Conservation (phyloP, 139 green algal genomes). For the Gonium pectorale region DNA sequence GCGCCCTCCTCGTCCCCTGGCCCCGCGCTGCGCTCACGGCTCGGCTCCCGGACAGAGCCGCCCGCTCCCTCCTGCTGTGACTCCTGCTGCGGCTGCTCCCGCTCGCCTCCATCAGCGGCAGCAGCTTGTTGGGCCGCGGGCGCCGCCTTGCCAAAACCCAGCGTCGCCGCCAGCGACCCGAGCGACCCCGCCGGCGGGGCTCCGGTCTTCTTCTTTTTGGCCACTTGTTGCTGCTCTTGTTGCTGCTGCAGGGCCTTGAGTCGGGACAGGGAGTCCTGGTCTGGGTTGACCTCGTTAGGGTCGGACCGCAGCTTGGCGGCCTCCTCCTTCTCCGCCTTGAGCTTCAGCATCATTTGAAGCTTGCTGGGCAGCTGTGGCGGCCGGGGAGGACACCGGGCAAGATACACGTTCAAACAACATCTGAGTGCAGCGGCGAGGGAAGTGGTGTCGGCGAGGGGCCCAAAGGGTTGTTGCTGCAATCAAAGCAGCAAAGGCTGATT, state of each 20-base stretch:
- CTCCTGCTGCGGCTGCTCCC: not conserved
- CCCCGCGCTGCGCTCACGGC: not conserved
- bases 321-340: constrained; percentile 78
- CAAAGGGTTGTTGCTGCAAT: too few relatives aligned
- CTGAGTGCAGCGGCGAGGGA: too few relatives aligned
- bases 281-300: constrained; percentile 66
- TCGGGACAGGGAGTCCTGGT: constrained; percentile 70
- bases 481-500: too few relatives aligned
- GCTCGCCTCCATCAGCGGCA: too few relatives aligned
- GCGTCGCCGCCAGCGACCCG: not conserved
- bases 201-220: not conserved
- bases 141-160: constrained; percentile 29
- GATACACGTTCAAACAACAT: too few relatives aligned
- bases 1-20: not conserved
- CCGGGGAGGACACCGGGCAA: too few relatives aligned
- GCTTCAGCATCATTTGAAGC: constrained; percentile 74
- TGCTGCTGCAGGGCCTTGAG: constrained; percentile 63
- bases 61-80: not conserved
- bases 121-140: constrained; percentile 6
- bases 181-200: not conserved
- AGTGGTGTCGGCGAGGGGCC: too few relatives aligned
- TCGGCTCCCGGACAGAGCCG: too few relatives aligned
- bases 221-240: constrained; percentile 47
- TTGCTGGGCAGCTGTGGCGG: constrained; percentile 76
- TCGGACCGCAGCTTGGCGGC: constrained; percentile 44